A percentile compares a stretch with the other conserved stretches of the same genome.
phyloP scores from a whole-genome alignment of 1,139 yeast species.

The Sugiyamaella pinicola region DNA sequence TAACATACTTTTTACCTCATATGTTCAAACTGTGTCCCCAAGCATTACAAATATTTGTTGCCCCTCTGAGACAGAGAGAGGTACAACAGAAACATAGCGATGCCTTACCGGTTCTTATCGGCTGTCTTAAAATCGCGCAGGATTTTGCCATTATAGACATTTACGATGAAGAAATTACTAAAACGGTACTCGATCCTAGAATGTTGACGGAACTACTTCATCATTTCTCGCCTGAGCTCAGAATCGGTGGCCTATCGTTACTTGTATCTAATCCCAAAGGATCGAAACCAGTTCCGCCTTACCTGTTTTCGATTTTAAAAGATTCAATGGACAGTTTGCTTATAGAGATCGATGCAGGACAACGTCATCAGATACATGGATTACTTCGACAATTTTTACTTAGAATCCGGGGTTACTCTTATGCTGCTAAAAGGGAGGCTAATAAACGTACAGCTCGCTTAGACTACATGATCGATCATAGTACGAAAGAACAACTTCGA shows the following conservation, averaged over 20 bases:
- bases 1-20: slow-evolving; percentile 62
- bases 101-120: slow-evolving; percentile 51
- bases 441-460: background rate
- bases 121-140: slow-evolving; percentile 66
- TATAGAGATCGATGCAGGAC: slow-evolving; percentile 65
- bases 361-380: slow-evolving; percentile 65
- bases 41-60: slow-evolving; percentile 48
- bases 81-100: slow-evolving; percentile 33
- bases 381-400: slow-evolving; percentile 60
- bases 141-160: slow-evolving; percentile 59
- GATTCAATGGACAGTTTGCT: slow-evolving; percentile 53
- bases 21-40: slow-evolving; percentile 56
- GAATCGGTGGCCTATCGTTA: slow-evolving; percentile 62
- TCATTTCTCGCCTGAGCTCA: slow-evolving; percentile 49
- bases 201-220: slow-evolving; percentile 48
- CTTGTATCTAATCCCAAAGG: slow-evolving; percentile 63
- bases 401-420: slow-evolving; percentile 67
- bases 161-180: slow-evolving; percentile 44
- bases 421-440: slow-evolving; percentile 41
- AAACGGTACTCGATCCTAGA: slow-evolving; percentile 42
- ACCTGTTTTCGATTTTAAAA: slow-evolving; percentile 49
- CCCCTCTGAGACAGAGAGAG: slow-evolving; percentile 28
- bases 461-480: slow-evolving; percentile 4
- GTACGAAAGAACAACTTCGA: background rate
- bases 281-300: slow-evolving; percentile 55